Conservation (phyloP, 345 rosid species). For the Eucalyptus albens region DNA sequence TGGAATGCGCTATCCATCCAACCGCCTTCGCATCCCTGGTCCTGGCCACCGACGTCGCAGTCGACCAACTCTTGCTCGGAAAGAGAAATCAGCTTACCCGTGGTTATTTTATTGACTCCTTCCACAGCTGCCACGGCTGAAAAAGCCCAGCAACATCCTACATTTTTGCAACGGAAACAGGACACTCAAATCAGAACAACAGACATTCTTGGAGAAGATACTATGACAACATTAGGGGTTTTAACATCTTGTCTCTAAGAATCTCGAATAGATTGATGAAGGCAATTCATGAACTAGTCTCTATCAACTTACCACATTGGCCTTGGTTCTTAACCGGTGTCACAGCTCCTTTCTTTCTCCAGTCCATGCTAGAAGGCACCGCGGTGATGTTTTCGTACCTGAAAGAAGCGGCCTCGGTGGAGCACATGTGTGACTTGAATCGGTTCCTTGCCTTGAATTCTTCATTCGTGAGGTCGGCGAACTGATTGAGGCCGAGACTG, state of each 20-base stretch:
- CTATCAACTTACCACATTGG: slow-evolving; percentile 23
- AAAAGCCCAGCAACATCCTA: slow-evolving; percentile 44
- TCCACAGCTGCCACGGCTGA: slow-evolving; percentile 40
- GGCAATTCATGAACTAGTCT: neutral
- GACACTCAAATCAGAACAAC: neutral
- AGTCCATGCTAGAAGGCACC: slow-evolving; percentile 22
- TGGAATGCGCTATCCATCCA: slow-evolving; percentile 13
- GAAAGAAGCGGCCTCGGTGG: slow-evolving; percentile 7
- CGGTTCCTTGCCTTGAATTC: slow-evolving; percentile 25
- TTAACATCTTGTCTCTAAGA: no score
- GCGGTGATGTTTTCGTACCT: slow-evolving; percentile 16
- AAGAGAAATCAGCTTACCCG: slow-evolving; percentile 13
- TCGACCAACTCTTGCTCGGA: slow-evolving; percentile 35
- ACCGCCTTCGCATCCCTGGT: slow-evolving; percentile 37
- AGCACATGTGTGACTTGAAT: slow-evolving; percentile 16
- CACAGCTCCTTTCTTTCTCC: slow-evolving; percentile 47
- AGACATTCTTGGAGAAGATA: neutral
- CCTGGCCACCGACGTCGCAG: slow-evolving; percentile 16
- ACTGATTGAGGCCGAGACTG: slow-evolving; percentile 29
- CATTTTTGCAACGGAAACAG: neutral
- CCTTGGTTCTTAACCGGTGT: slow-evolving; percentile 45
- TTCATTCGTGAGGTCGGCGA: slow-evolving; percentile 29
- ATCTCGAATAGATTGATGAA: neutral
- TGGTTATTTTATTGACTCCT: slow-evolving; percentile 12
- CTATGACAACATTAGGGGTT: neutral